Evolutionary conservation across 2,329 filamentous ascomycete species (phyloP), one percentile per base, ranked within the genome.

Genomic region (Lasiodiplodia sp.): DNA sequence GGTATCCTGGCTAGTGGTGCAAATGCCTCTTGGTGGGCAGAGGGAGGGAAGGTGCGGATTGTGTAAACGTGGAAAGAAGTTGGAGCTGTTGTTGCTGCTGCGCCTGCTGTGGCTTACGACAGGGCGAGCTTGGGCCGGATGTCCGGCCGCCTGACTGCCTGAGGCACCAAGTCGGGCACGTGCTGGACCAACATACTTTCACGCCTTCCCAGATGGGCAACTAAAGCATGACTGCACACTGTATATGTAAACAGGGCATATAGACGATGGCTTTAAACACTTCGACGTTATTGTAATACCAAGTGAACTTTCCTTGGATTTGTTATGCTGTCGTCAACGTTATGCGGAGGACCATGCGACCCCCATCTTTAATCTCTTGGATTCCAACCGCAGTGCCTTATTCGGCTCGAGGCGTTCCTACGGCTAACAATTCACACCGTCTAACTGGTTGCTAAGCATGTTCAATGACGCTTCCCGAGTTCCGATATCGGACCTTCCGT

Each of bases 401-500:
- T 63, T 25, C 40, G 44, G 23, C 23, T 21, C 16, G 25, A 34
- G 31, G 37, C 28, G 34, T 16, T 63, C 28, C 40, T 51, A n/a
- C 44, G 16, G 28, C 21, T 21, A 28, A 23, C 34, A 34, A 62
- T 62, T 8, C 40, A 31, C 23, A 16, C 38, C 25, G 28, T 21
- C 37, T 47, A n/a, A 63, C 40, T 51, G 44, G 28, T 18, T 49
- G 18, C 21, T 28, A 21, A 16, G 25, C 10, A 1, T 34, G 40
- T 25, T 34, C 40, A 11, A 25, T 28, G 58, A 16, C 18, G 6
- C 12, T 18, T 4, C 16, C 14, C 11, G 3, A 10, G 25, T 34
- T 63, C 64, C 64, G 64, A 67, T 58, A 67, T 67, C 64, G 64
- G 64, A 53, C 31, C 34, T 56, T 44, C 52, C 64, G 1, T 16